Evolutionary conservation across 2,329 filamentous ascomycete genomes (phyloP), one percentile per base, ranked within the genome.

Genomic region (Colletotrichum sp.): DNA sequence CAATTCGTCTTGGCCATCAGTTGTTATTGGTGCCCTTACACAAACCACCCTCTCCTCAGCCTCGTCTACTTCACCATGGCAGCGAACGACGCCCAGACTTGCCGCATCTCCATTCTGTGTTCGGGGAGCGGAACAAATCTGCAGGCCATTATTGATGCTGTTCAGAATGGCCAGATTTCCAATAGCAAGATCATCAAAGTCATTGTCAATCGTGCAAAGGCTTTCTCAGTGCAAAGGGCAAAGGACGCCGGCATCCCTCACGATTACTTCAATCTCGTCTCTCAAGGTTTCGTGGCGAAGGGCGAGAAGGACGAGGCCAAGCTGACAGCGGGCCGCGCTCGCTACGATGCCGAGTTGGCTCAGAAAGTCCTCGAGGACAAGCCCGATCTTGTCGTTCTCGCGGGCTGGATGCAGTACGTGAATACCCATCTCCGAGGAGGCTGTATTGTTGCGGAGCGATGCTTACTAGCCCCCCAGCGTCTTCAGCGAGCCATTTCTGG

Each of bases 221-320:
- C 89, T 6, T 87, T 84, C 55, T 13, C 65, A 39, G 15, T 64
- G 9, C 79, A 80, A 49, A 83, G 87, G 49, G 87, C 86, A 9
- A 84, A 86, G 30, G 87, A 84, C 90, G 92, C 80, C 44, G 84
- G 83, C 72, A 96, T 98, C 73, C 93, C 94, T 1, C 95, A 92
- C 71, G 90, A 91, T 71, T 96, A 96, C 87, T 95, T 96, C 89
- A 96, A 96, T 84, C 90, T 97, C 55, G 89, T 96, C 72, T 90
- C 91, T 44, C 93, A 95, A 86, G 95, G 95, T 75, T 91, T 90
- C 82, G 82, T 87, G 69, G 78, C 79, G n/a, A 87, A 87, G 73
- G 88, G 89, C 36, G 95, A 95, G 81, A 90, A 89, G 78, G 90
- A 95, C 80, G 85, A 90, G 21, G 79, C 81, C 24, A 83, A 86